Conservation (phyloP, 176 grass and related monocot species). For the Musa troglodytarum region DNA sequence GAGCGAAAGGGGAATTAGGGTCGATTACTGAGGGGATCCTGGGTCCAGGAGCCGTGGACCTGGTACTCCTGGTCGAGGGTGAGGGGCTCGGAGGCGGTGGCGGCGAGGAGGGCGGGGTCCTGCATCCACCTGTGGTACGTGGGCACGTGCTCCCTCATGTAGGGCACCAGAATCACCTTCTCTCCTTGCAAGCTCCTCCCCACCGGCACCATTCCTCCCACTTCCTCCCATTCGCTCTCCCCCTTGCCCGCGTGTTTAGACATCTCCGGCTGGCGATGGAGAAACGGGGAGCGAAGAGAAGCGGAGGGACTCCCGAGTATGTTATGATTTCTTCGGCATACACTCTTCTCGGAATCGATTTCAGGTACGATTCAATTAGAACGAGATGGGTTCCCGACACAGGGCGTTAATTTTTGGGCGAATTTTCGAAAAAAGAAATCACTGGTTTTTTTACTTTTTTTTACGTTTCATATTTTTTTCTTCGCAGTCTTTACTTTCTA, state of each 20-base stretch:
- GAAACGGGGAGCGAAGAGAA: too few relatives aligned
- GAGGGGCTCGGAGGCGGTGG: conserved; percentile 67
- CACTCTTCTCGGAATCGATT: too few relatives aligned
- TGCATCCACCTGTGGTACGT: conserved; percentile 39
- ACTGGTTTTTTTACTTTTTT: too few relatives aligned
- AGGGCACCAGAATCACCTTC: conserved; percentile 4
- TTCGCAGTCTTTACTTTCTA: too few relatives aligned
- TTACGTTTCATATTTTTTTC: too few relatives aligned
- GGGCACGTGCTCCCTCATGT: conserved; percentile 70
- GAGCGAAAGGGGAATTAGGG: neutral
- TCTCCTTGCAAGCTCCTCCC: neutral
- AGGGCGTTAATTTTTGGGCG: too few relatives aligned
- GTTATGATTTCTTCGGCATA: too few relatives aligned
- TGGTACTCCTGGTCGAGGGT: conserved; percentile 1
- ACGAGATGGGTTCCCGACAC: too few relatives aligned
- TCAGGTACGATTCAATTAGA: too few relatives aligned
- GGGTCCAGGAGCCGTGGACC: conserved; percentile 47
- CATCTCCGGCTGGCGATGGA: neutral
- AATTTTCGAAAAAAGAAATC: too few relatives aligned
- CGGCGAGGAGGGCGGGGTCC: conserved; percentile 45
- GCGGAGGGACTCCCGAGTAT: too few relatives aligned
- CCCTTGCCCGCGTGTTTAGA: neutral
- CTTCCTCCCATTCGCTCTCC: conserved; percentile 34
- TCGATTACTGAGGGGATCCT: conserved; percentile 27
- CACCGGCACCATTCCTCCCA: neutral